A percentile compares a stretch with the other conserved stretches of the same genome.
Evolutionary conservation across 345 rosid genomes (phyloP).

Genomic region (Noccaea caerulescens): DNA sequence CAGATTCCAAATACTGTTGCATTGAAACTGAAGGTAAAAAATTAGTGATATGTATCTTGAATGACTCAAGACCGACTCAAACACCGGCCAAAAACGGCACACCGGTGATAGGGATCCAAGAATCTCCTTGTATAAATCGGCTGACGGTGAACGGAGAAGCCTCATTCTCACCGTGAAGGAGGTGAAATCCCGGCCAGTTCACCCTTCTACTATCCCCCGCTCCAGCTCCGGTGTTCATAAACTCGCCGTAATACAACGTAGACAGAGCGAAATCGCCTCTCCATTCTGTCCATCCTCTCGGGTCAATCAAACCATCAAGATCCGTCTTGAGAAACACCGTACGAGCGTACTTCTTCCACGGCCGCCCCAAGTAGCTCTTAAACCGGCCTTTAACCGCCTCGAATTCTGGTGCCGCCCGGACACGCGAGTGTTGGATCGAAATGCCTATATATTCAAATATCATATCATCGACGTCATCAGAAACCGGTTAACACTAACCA

Average conservation of each 20-base stretch:
- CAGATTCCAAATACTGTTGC: too few relatives aligned
- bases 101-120: slow-evolving; percentile 65
- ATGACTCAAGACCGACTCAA: slow-evolving; percentile 27
- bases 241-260: slow-evolving; percentile 66
- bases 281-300: slow-evolving; percentile 71
- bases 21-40: too few relatives aligned
- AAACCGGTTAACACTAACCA: slow-evolving; percentile 10
- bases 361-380: slow-evolving; percentile 58
- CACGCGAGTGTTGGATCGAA: slow-evolving; percentile 54
- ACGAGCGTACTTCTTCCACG: slow-evolving; percentile 67
- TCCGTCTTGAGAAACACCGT: slow-evolving; percentile 56
- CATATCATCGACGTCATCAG: background rate
- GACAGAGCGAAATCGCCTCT: slow-evolving; percentile 56
- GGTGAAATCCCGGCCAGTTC: slow-evolving; percentile 74
- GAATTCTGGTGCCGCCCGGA: slow-evolving; percentile 54
- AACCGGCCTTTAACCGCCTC: slow-evolving; percentile 43
- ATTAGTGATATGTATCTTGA: background rate
- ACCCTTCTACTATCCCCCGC: slow-evolving; percentile 50
- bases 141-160: slow-evolving; percentile 53
- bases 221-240: slow-evolving; percentile 60
- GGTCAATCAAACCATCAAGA: slow-evolving; percentile 60
- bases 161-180: slow-evolving; percentile 47
- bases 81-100: slow-evolving; percentile 56
- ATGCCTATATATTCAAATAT: slow-evolving; percentile 46
- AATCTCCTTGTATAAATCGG: slow-evolving; percentile 62